Percentiles rank a stretch among this genome's conserved stretches.
These are phyloP conservation scores for Helichrysum umbraculigerum DNA, from an alignment of 129 eudicot genomes.

Conservation along the genomic window DNA sequence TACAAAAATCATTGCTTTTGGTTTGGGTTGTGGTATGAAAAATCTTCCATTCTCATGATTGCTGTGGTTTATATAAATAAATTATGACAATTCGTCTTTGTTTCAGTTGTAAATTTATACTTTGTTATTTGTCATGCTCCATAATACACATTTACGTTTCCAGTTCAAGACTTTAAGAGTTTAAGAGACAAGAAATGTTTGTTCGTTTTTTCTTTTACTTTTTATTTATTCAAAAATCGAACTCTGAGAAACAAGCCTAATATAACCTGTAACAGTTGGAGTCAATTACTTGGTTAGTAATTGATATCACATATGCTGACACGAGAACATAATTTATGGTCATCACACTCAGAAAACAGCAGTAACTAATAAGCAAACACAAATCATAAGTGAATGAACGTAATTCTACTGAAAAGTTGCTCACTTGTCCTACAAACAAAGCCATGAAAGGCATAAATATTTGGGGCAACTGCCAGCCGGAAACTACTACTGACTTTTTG, in stretches of 20 bases:
- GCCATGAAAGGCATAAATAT: background rate
- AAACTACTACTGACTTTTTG: background rate
- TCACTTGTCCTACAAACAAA: conserved; percentile 26
- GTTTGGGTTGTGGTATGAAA: background rate
- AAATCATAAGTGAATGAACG: background rate
- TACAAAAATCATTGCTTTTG: background rate
- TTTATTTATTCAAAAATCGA: no score
- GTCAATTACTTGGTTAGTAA: no score
- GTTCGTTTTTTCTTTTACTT: no score
- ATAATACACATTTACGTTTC: background rate
- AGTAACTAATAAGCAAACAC: background rate
- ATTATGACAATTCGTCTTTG: background rate
- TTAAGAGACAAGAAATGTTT: background rate
- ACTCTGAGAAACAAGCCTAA: no score
- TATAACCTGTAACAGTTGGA: no score
- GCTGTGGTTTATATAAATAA: background rate
- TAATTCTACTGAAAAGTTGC: conserved; percentile 2
- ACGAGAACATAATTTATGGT: background rate
- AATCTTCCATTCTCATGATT: background rate
- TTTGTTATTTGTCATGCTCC: background rate
- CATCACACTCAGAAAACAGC: background rate
- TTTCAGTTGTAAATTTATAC: no score
- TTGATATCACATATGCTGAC: no score
- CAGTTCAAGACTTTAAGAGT: background rate
- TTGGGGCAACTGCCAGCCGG: background rate